These are phyloP conservation scores for Didymella arachidicola DNA, from an alignment of 2,329 filamentous ascomycete species.

Conservation along the genomic window DNA sequence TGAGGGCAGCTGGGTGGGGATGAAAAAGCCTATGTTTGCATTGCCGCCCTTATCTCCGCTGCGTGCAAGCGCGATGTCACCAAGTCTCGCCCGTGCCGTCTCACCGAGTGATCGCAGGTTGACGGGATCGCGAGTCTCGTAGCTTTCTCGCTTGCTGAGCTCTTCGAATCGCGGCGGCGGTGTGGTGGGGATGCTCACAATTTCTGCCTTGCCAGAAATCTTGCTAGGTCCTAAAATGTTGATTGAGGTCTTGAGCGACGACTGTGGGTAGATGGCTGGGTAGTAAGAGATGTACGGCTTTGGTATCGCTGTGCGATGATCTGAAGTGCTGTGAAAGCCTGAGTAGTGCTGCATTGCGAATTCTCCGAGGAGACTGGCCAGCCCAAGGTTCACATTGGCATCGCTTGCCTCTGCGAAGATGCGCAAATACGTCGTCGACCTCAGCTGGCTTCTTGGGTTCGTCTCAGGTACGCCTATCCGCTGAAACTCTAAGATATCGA, in stretches of 20 bases:
- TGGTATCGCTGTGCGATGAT: slow-evolving; percentile 42
- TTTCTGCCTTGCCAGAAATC: neutral
- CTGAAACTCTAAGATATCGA: slow-evolving; percentile 64
- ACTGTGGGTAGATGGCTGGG: slow-evolving; percentile 41
- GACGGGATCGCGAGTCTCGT: slow-evolving; percentile 47
- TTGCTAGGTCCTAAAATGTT: slow-evolving; percentile 42
- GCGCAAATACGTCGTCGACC: slow-evolving; percentile 44
- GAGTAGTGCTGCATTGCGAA: slow-evolving; percentile 46
- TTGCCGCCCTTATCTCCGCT: slow-evolving; percentile 51
- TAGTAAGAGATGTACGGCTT: slow-evolving; percentile 46
- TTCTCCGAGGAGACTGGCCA: slow-evolving; percentile 33
- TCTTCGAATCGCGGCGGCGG: slow-evolving; percentile 29
- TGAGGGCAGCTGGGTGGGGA: slow-evolving; percentile 43
- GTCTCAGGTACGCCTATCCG: slow-evolving; percentile 43
- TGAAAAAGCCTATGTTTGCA: slow-evolving; percentile 49
- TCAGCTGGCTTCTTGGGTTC: slow-evolving; percentile 39
- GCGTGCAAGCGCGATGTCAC: slow-evolving; percentile 55
- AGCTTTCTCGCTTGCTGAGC: slow-evolving; percentile 32
- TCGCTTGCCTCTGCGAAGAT: slow-evolving; percentile 43
- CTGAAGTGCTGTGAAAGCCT: slow-evolving; percentile 41
- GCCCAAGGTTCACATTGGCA: slow-evolving; percentile 30
- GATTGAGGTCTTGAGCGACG: slow-evolving; percentile 38
- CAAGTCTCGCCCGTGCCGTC: slow-evolving; percentile 42
- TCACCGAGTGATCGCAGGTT: slow-evolving; percentile 33
- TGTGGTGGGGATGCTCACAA: slow-evolving; percentile 22